A percentile compares a stretch with the other conserved stretches of the same genome.
Evolutionary conservation across 2,329 filamentous ascomycete species (phyloP).

Genomic region (Fusarium ramigenum): DNA sequence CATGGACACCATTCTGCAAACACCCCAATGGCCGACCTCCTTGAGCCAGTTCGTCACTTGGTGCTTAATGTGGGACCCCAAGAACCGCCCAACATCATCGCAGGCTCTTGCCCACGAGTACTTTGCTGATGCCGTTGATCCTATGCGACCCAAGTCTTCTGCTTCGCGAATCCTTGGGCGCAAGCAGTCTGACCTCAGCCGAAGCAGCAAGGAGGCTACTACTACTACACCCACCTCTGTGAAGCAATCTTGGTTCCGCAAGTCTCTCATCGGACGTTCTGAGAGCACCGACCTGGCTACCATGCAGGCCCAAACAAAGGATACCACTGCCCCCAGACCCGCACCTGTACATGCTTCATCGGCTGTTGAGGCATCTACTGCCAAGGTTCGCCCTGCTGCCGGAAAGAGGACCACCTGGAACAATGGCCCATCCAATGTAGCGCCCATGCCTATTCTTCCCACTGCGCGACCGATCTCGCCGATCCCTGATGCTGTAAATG

Average conservation of each 20-base stretch:
- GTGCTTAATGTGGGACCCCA: constrained; percentile 99
- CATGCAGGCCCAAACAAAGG: constrained; percentile 58
- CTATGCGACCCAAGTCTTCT: constrained; percentile 89
- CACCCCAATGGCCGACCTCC: constrained; percentile 90
- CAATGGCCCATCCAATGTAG: constrained; percentile 80
- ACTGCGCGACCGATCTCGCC: constrained; percentile 95
- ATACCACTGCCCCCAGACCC: constrained; percentile 55
- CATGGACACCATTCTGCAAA: constrained; percentile 91
- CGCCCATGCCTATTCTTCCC: constrained; percentile 94
- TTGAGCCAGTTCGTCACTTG: constrained; percentile 95
- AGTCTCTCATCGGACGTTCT: constrained; percentile 86
- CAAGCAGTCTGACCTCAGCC: constrained; percentile 86
- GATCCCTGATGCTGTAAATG: constrained; percentile 92
- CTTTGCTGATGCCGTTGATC: constrained; percentile 91
- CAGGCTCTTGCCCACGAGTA: constrained; percentile 97
- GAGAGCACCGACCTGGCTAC: constrained; percentile 72
- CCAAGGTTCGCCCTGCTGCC: constrained; percentile 56
- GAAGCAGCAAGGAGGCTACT: constrained; percentile 68
- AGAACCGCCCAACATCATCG: constrained; percentile 86
- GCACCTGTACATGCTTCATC: constrained; percentile 55
- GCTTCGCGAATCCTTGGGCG: constrained; percentile 84
- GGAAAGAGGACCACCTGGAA: constrained; percentile 94
- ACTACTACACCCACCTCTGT: constrained; percentile 71
- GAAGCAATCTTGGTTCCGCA: constrained; percentile 96
- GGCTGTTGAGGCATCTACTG: constrained; percentile 46